phyloP scores from a whole-genome alignment of 1,284 basidiomycete species.

The Phenoliferia sp. region DNA sequence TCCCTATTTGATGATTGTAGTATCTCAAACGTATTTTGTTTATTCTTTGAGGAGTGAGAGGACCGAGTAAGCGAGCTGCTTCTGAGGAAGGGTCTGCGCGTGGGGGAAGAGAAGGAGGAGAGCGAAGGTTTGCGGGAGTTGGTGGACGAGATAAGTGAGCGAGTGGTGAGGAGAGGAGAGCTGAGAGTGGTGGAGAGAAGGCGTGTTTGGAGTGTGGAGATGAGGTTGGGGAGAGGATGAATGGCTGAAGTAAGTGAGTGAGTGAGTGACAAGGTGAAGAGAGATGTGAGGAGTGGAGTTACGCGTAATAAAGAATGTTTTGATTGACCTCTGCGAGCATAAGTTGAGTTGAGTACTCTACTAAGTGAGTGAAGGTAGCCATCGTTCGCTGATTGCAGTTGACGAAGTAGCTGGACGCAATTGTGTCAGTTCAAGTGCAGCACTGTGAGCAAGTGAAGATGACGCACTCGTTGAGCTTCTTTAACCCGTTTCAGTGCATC shows the following conservation, averaged over 20 bases:
- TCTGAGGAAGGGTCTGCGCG: conserved; percentile 56
- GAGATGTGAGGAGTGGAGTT: background rate
- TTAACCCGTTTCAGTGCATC: conserved; percentile 5
- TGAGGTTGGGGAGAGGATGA: conserved; percentile 26
- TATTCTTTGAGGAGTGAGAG: conserved; percentile 63
- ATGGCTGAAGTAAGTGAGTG: conserved; percentile 44
- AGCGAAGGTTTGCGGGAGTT: conserved; percentile 46
- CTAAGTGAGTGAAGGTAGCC: conserved; percentile 55
- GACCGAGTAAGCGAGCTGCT: conserved; percentile 58
- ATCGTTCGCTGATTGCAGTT: conserved; percentile 55
- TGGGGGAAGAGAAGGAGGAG: conserved; percentile 55
- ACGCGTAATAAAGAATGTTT: conserved; percentile 19
- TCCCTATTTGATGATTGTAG: conserved; percentile 55
- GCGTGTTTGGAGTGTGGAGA: conserved; percentile 1
- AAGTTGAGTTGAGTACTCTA: conserved; percentile 65
- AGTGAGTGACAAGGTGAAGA: background rate
- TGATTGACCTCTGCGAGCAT: conserved; percentile 62
- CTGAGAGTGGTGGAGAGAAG: conserved; percentile 48
- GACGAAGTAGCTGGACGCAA: conserved; percentile 52
- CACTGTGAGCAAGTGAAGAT: background rate
- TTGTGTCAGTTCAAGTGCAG: background rate
- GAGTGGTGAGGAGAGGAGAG: conserved; percentile 56
- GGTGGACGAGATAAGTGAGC: conserved; percentile 49
- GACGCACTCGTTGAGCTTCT: conserved; percentile 16
- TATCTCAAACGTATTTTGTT: conserved; percentile 66